phyloP scores from a whole-genome alignment of 257 asterid genomes.

The Penstemon barbatus region DNA sequence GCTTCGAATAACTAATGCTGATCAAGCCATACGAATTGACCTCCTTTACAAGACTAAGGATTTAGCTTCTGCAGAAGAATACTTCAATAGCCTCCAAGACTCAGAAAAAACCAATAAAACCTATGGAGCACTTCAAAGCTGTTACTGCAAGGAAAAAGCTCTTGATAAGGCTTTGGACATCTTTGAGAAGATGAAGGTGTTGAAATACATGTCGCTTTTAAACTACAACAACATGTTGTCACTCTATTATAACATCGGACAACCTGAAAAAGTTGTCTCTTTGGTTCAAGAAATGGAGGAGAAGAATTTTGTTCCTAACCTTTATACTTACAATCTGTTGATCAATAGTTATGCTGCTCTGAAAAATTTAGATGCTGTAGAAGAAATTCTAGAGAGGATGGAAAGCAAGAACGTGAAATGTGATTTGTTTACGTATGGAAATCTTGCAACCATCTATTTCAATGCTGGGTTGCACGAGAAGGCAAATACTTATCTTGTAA shows the following conservation, averaged over 20 bases:
- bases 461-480: conserved; percentile 50
- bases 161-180: conserved; percentile 57
- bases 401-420: conserved; percentile 38
- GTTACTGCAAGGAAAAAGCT: conserved; percentile 55
- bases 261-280: conserved; percentile 46
- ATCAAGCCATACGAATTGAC: conserved; percentile 60
- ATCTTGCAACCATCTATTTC: conserved; percentile 56
- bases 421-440: conserved; percentile 60
- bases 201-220: conserved; percentile 39
- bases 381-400: conserved; percentile 66
- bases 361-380: conserved; percentile 47
- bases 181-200: conserved; percentile 57
- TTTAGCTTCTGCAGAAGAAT: conserved; percentile 57
- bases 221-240: conserved; percentile 62
- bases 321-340: conserved; percentile 58
- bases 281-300: conserved; percentile 71
- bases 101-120: conserved; percentile 62
- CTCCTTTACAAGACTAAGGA: conserved; percentile 56
- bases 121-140: conserved; percentile 68
- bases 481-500: conserved; percentile 42
- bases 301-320: conserved; percentile 39
- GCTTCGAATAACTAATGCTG: conserved; percentile 37
- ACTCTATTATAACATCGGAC: conserved; percentile 42
- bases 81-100: conserved; percentile 53
- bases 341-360: conserved; percentile 54